Conservation (phyloP, 495 filamentous ascomycete species). For the Daldinia loculata region DNA sequence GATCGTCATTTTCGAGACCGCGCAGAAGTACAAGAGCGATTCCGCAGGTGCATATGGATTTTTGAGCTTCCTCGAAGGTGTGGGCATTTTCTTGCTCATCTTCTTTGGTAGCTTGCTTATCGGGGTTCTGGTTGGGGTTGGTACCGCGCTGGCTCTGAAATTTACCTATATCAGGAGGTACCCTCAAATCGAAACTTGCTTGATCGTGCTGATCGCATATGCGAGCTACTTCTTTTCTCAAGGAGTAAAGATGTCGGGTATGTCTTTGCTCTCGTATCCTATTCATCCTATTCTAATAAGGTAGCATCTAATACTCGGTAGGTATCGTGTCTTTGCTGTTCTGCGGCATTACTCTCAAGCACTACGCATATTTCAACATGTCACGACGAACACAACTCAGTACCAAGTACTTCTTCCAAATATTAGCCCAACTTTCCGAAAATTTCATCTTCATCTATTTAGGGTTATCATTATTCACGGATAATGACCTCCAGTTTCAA, state of each 20-base stretch:
- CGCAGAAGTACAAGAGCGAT: conserved; percentile 81
- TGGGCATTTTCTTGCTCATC: conserved; percentile 92
- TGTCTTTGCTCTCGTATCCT: conserved; percentile 39
- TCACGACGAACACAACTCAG: conserved; percentile 96
- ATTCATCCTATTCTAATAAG: background rate
- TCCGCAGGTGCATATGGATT: conserved; percentile 69
- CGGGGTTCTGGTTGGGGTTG: conserved; percentile 84
- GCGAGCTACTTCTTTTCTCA: conserved; percentile 98
- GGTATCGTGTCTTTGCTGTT: conserved; percentile 97
- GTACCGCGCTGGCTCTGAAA: conserved; percentile 86
- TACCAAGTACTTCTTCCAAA: conserved; percentile 96
- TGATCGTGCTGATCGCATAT: conserved; percentile 93
- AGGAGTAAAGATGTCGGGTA: conserved; percentile 92
- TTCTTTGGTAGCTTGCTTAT: conserved; percentile 95
- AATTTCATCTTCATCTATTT: conserved; percentile 99
- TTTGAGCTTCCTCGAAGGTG: conserved; percentile 83
- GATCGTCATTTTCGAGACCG: conserved; percentile 98
- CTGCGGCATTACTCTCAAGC: conserved; percentile 97
- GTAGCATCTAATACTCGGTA: conserved; percentile 49
- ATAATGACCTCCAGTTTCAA: conserved; percentile 85
- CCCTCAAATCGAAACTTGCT: conserved; percentile 95
- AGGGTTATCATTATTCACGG: conserved; percentile 91
- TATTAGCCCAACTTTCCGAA: conserved; percentile 92
- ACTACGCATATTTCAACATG: conserved; percentile 99
- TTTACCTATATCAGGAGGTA: conserved; percentile 91